phyloP scores from a whole-genome alignment of 495 filamentous ascomycete genomes.

The Filosporella fistucella region DNA sequence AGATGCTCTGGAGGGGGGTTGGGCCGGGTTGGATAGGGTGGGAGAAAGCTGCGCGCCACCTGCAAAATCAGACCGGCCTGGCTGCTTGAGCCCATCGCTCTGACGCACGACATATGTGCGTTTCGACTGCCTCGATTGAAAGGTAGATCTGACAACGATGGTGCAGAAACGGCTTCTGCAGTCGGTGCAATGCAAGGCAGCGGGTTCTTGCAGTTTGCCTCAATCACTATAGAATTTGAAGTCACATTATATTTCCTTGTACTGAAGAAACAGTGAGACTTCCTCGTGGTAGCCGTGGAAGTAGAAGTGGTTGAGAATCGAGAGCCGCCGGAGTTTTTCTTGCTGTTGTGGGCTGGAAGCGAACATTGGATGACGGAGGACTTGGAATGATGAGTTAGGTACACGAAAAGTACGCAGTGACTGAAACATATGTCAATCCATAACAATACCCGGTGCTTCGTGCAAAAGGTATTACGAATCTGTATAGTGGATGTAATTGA shows the following conservation, averaged over 20 bases:
- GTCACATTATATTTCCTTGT: constrained; percentile 1
- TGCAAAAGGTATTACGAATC: too few relatives aligned
- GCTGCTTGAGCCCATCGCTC: constrained; percentile 5
- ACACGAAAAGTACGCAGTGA: too few relatives aligned
- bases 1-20: background rate
- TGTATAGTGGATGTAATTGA: too few relatives aligned
- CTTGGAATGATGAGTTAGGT: too few relatives aligned
- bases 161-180: constrained; percentile 16
- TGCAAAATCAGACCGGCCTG: constrained; percentile 6
- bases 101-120: constrained; percentile 23
- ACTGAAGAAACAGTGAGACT: too few relatives aligned
- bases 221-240: constrained; percentile 4
- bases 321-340: too few relatives aligned
- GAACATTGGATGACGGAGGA: too few relatives aligned
- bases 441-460: too few relatives aligned
- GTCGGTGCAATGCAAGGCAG: constrained; percentile 12
- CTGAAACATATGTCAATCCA: too few relatives aligned
- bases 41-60: constrained; percentile 4
- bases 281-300: too few relatives aligned
- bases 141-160: constrained; percentile 22
- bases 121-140: constrained; percentile 16
- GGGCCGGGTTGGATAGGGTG: constrained; percentile 4
- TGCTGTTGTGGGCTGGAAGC: too few relatives aligned
- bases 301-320: too few relatives aligned
- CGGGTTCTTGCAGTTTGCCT: constrained; percentile 17